A percentile compares a stretch with the other conserved stretches of the same genome.
These are phyloP conservation scores for Eucalyptus brandiana DNA, from an alignment of 345 rosid species.

Conservation along the genomic window DNA sequence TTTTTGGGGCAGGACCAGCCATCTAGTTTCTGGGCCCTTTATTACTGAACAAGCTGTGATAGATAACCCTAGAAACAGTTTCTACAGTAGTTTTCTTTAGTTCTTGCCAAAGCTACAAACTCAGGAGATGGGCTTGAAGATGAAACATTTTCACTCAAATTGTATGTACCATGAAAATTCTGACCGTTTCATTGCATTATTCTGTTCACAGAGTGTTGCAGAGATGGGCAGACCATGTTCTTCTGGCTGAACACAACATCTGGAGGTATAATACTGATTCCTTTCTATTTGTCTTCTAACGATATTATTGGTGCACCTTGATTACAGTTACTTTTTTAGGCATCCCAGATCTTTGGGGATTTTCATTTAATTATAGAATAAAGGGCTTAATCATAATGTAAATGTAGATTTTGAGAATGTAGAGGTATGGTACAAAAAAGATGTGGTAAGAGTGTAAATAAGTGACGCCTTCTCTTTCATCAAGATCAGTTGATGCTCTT, in stretches of 20 bases:
- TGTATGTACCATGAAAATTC: background rate
- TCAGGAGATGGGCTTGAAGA: background rate
- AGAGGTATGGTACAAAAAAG: background rate
- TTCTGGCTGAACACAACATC: slow-evolving; percentile 65
- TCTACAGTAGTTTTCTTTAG: background rate
- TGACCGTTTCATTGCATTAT: background rate
- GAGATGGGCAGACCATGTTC: slow-evolving; percentile 92
- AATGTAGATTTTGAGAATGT: background rate
- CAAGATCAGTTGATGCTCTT: background rate
- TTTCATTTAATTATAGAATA: background rate
- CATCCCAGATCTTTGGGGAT: background rate
- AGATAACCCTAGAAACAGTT: background rate
- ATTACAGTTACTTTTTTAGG: background rate
- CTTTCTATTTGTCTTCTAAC: background rate
- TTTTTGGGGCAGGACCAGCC: background rate
- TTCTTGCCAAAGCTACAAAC: background rate
- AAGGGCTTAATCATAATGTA: background rate
- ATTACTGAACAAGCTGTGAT: background rate
- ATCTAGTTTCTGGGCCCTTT: background rate
- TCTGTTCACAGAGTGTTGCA: slow-evolving; percentile 45
- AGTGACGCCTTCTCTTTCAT: background rate
- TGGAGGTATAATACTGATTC: slow-evolving; percentile 54
- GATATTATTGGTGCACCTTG: background rate
- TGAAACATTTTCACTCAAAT: background rate
- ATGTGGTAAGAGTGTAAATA: background rate